Evolutionary conservation across 2,329 filamentous ascomycete genomes (phyloP), one percentile per base, ranked within the genome.

Genomic region (Trichoderma pleuroti): DNA sequence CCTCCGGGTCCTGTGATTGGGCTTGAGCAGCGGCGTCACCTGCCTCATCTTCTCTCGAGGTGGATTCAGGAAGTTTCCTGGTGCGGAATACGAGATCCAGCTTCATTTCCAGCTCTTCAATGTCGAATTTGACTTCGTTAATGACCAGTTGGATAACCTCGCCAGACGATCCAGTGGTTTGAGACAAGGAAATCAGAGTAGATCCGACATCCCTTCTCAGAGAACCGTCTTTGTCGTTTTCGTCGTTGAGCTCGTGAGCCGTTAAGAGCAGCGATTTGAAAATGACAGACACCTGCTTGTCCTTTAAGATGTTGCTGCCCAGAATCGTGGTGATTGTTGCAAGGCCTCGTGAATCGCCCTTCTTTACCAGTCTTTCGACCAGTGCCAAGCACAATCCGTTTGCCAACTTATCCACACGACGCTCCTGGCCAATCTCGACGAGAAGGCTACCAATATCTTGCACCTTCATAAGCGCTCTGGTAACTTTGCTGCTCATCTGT

Each of bases 81-180:
- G 87, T 86, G 52, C 91, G 87, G 72, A 94, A 88, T 11, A 90
- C 87, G 10, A 91, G 88, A 69, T 93, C 90, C 24, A 97, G 84
- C 74, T 89, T 91, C 81, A 93, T 86, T 80, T 96, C 92, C 21
- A 96, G 82, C 61, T 90, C 87, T 72, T 93, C 88, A 57, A 96
- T 87, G 76, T 96, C 91, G 72, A 93, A 86, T 14, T 90, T 87
- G 9, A 89, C 86, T 52, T 91, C 87, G 42, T 88, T 84, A 46
- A 95, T 86, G 5, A 90, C 87, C n/a, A 85, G 85, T 72, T 89
- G 86, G 70, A 96, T 88, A n/a, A 90, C 83, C 30, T 87, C 84
- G 14, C 89, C 90, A 26, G 88, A 82, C 49, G 85, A 84, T 34
- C 86, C 87, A 10, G 86, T 84, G 49, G 84, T 82, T 72, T 90